phyloP scores from a whole-genome alignment of 2,329 filamentous ascomycete genomes.

The Aspergillus awamori region DNA sequence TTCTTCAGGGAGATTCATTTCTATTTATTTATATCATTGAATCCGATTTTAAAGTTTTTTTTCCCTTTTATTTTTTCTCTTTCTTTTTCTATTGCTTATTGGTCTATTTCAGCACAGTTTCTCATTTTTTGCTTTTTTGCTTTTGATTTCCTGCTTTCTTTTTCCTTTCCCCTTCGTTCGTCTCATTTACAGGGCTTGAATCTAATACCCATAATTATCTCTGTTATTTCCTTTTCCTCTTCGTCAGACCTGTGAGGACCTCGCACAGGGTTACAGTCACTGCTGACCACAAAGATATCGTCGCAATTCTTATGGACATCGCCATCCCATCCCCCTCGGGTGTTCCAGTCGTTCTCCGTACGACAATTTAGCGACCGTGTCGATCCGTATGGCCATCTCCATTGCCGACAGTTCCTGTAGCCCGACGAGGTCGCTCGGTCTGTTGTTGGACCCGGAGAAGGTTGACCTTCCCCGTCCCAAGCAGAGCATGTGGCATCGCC shows the following conservation, averaged over 20 bases:
- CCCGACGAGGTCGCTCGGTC: conserved; percentile 38
- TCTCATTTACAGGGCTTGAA: conserved; percentile 2
- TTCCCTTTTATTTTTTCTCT: conserved; percentile 8
- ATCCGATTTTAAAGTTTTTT: conserved; percentile 6
- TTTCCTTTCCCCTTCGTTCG: conserved; percentile 10
- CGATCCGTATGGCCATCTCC: conserved; percentile 47
- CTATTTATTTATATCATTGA: conserved; percentile 14
- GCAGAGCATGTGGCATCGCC: conserved; percentile 51
- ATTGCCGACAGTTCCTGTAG: conserved; percentile 44
- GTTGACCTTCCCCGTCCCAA: conserved; percentile 35
- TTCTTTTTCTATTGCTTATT: not conserved
- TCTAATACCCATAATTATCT: conserved; percentile 3
- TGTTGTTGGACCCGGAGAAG: conserved; percentile 40
- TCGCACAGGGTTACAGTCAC: conserved; percentile 9
- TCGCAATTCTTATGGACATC: conserved; percentile 43
- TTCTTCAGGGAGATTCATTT: conserved; percentile 19
- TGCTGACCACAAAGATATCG: conserved; percentile 15
- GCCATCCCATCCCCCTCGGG: conserved; percentile 34
- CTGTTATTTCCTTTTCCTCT: conserved; percentile 11
- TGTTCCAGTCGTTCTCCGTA: conserved; percentile 39
- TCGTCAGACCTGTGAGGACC: conserved; percentile 9
- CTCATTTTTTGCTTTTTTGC: not conserved
- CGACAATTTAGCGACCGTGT: conserved; percentile 30
- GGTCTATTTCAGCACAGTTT: conserved; percentile 8
- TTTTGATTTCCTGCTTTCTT: conserved; percentile 4